Conservation (phyloP, 2,329 filamentous ascomycete genomes). For the Metarhizium guizhouense region DNA sequence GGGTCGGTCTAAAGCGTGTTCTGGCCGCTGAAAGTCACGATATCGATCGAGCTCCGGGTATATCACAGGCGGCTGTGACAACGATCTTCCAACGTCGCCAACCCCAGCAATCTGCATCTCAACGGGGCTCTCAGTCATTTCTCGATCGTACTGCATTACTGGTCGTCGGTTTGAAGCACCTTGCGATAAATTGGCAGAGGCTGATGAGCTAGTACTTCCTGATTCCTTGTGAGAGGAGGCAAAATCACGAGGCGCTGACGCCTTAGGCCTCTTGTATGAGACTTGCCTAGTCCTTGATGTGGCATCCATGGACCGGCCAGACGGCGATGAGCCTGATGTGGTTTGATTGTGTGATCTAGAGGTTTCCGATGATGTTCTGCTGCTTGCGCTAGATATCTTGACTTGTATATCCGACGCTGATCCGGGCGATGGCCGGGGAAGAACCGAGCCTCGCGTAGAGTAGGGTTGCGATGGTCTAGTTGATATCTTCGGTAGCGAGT, state of each 20-base stretch:
- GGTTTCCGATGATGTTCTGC: constrained; percentile 21
- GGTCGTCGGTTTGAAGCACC: constrained; percentile 25
- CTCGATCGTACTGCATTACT: constrained; percentile 30
- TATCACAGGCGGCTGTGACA: constrained; percentile 34
- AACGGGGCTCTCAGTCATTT: constrained; percentile 33
- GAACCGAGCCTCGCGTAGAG: constrained; percentile 14
- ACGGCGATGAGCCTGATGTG: constrained; percentile 24
- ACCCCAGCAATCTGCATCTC: constrained; percentile 33
- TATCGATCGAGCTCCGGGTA: constrained; percentile 57
- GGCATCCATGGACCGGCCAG: constrained; percentile 24
- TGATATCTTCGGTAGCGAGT: constrained; percentile 10
- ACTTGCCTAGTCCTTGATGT: constrained; percentile 22
- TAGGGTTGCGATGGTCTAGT: constrained; percentile 15
- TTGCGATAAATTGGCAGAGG: constrained; percentile 23
- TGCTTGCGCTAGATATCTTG: constrained; percentile 28
- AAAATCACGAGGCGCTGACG: constrained; percentile 24
- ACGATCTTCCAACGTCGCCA: constrained; percentile 29
- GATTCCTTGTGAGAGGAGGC: constrained; percentile 27
- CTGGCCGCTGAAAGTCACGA: constrained; percentile 34
- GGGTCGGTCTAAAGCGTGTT: constrained; percentile 22
- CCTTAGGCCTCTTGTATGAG: neutral
- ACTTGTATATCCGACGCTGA: constrained; percentile 29
- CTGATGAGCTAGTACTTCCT: constrained; percentile 31
- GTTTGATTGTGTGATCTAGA: constrained; percentile 22
- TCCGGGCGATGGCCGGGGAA: constrained; percentile 14